phyloP scores from a whole-genome alignment of 2,329 filamentous ascomycete genomes.

The Fusarium brachygibbosum region DNA sequence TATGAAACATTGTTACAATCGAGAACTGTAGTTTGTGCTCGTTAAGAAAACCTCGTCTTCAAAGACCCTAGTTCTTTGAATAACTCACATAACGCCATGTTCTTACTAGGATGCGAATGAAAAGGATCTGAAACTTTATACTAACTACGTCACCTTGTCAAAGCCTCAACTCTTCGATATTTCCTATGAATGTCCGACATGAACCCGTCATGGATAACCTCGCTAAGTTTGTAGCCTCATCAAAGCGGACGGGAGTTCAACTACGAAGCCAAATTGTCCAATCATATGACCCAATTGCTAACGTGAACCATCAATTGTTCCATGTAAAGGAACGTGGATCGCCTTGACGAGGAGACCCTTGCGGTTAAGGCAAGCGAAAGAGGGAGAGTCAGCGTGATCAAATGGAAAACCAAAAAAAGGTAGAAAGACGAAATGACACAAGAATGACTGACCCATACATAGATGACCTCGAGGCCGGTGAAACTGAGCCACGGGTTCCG shows the following conservation, averaged over 20 bases:
- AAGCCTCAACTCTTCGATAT: background rate
- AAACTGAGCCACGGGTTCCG: conserved; percentile 18
- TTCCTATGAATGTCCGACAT: background rate
- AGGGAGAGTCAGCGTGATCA: conserved; percentile 29
- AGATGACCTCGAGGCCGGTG: conserved; percentile 4
- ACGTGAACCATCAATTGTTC: conserved; percentile 13
- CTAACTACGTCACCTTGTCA: conserved; percentile 3
- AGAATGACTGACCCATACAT: conserved; percentile 16
- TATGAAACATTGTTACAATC: background rate
- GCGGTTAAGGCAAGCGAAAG: conserved; percentile 27
- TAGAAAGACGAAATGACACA: conserved; percentile 29
- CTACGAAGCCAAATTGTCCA: conserved; percentile 24
- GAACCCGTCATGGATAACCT: conserved; percentile 21
- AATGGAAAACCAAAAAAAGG: background rate
- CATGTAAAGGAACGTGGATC: conserved; percentile 9
- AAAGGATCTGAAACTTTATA: conserved; percentile 37
- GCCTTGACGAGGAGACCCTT: conserved; percentile 11
- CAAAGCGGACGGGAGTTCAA: conserved; percentile 12
- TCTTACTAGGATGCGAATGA: conserved; percentile 1
- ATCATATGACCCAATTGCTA: conserved; percentile 45
- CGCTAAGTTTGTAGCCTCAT: conserved; percentile 5
- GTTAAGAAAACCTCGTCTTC: background rate
- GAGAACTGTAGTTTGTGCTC: background rate
- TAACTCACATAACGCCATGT: conserved; percentile 5
- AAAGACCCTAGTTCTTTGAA: background rate